A percentile compares a stretch with the other conserved stretches of the same genome.
Evolutionary conservation across 1,284 basidiomycete genomes (phyloP).

Genomic region (Fomitopsis schrenkii): DNA sequence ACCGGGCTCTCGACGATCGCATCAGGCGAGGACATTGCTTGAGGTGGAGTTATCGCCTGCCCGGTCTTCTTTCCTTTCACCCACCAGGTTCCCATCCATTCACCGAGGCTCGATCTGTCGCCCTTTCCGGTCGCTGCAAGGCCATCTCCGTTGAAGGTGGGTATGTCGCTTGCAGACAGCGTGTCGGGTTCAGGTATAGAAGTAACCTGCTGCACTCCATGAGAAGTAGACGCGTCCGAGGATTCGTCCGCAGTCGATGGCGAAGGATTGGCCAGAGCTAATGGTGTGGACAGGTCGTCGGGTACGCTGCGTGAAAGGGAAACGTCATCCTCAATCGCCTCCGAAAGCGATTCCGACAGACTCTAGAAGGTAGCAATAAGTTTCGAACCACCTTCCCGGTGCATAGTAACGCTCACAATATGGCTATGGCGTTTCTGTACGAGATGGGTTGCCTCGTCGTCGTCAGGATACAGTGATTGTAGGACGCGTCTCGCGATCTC

Average conservation of each 20-base stretch:
- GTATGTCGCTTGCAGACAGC: background rate
- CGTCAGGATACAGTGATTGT: conserved; percentile 63
- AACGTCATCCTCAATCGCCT: conserved; percentile 66
- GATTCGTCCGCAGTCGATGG: background rate
- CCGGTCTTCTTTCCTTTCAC: conserved; percentile 37
- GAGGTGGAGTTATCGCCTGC: conserved; percentile 16
- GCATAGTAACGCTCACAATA: conserved; percentile 35
- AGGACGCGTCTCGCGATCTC: conserved; percentile 63
- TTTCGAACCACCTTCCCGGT: too few species aligned
- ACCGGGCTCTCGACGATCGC: conserved; percentile 4
- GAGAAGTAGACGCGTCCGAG: background rate
- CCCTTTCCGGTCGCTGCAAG: conserved; percentile 13
- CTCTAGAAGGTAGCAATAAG: conserved; percentile 38
- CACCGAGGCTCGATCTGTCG: conserved; percentile 29
- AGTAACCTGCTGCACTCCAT: background rate
- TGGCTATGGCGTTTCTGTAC: conserved; percentile 55
- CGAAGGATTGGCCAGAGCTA: conserved; percentile 7
- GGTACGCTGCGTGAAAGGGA: conserved; percentile 29
- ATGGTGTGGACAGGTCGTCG: conserved; percentile 26
- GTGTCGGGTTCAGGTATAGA: background rate
- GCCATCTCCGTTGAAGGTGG: background rate
- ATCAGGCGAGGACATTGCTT: conserved; percentile 14
- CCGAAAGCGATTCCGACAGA: conserved; percentile 62
- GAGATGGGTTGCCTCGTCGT: conserved; percentile 48
- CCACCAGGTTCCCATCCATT: conserved; percentile 71